Evolutionary conservation across 805 yeast species (phyloP).

Genomic region (Aciculoconidium aculeatum): DNA sequence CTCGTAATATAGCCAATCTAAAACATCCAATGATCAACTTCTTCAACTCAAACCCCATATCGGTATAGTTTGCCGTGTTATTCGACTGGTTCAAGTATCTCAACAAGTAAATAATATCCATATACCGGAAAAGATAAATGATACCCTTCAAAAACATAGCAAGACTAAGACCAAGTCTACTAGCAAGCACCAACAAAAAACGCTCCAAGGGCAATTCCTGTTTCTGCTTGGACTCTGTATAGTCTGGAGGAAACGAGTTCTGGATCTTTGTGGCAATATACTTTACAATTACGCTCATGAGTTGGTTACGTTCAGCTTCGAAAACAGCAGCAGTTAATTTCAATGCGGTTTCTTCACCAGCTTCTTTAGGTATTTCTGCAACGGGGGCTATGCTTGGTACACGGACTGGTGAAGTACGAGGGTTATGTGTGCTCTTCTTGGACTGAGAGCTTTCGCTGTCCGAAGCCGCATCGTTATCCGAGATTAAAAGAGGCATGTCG

Average conservation of each 20-base stretch:
- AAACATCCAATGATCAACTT: slow-evolving; percentile 39
- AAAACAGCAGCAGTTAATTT: no score
- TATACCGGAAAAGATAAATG: slow-evolving; percentile 39
- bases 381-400: no score
- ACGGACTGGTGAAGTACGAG: no score
- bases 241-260: slow-evolving; percentile 38
- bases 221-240: slow-evolving; percentile 4
- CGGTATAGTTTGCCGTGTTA: slow-evolving; percentile 37
- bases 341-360: slow-evolving; percentile 1
- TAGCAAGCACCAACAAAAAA: slow-evolving; percentile 31
- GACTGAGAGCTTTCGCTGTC: slow-evolving; percentile 21
- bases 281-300: slow-evolving; percentile 39
- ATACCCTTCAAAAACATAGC: slow-evolving; percentile 35
- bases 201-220: slow-evolving; percentile 34
- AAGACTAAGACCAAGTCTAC: slow-evolving; percentile 31
- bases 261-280: slow-evolving; percentile 38
- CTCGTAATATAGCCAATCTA: slow-evolving; percentile 31
- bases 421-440: slow-evolving; percentile 2
- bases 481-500: slow-evolving; percentile 28
- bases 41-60: slow-evolving; percentile 38
- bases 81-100: slow-evolving; percentile 41
- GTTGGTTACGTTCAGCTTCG: slow-evolving; percentile 27
- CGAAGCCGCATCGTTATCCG: slow-evolving; percentile 26
- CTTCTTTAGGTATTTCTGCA: no score
- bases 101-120: slow-evolving; percentile 41